phyloP scores from a whole-genome alignment of 768 basidiomycete species.

The Boletellus ananiceps region DNA sequence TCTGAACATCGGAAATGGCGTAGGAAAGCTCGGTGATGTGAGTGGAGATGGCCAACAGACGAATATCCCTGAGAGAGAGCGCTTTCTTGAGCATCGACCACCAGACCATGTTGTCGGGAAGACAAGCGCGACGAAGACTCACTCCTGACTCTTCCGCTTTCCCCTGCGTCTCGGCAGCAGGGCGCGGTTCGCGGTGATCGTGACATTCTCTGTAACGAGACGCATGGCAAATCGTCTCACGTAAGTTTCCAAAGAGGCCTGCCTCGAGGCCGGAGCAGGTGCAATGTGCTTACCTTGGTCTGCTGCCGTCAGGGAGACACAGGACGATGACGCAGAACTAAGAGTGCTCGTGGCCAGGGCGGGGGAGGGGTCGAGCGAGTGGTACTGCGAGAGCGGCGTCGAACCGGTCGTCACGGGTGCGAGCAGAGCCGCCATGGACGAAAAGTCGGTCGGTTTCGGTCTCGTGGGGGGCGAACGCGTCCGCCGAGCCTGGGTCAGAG shows the following conservation, averaged over 20 bases:
- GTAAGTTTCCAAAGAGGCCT: constrained; percentile 29
- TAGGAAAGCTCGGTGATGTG: constrained; percentile 87
- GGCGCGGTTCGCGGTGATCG: constrained; percentile 55
- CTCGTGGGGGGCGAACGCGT: constrained; percentile 3
- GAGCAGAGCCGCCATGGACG: constrained; percentile 24
- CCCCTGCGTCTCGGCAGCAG: constrained; percentile 40
- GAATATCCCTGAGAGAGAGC: constrained; percentile 56
- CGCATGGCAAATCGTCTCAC: constrained; percentile 30
- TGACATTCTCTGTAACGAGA: constrained; percentile 57
- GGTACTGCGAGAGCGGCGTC: constrained; percentile 32
- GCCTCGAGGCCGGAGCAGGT: constrained; percentile 21
- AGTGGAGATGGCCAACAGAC: constrained; percentile 71
- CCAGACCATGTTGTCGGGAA: constrained; percentile 21
- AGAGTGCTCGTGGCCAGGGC: constrained; percentile 17
- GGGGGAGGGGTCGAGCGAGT: constrained; percentile 31
- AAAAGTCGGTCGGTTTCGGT: constrained; percentile 3
- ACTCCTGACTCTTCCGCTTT: constrained; percentile 66
- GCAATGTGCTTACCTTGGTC: constrained; percentile 56
- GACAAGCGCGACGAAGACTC: constrained; percentile 32
- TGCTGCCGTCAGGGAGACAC: constrained; percentile 46
- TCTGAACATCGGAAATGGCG: constrained; percentile 84
- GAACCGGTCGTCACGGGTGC: constrained; percentile 24
- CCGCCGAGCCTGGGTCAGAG: constrained; percentile 50
- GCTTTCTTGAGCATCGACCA: constrained; percentile 26
- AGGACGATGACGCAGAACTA: constrained; percentile 41